A percentile compares a stretch with the other conserved stretches of the same genome.
These are phyloP conservation scores for Haplographium delicatum DNA, from an alignment of 495 filamentous ascomycete genomes.

Conservation along the genomic window DNA sequence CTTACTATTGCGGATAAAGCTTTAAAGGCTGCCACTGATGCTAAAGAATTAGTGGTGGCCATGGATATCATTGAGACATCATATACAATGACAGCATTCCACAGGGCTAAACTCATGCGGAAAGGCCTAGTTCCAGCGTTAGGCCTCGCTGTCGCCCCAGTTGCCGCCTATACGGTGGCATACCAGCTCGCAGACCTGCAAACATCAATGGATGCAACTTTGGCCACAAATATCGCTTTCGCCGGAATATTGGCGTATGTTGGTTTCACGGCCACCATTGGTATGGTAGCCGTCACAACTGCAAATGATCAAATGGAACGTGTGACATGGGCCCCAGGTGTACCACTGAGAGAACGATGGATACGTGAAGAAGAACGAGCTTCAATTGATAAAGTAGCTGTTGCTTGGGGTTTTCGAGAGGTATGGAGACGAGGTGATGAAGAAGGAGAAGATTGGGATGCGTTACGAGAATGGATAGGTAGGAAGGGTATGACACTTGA, in stretches of 20 bases:
- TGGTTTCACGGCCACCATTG: slow-evolving; percentile 69
- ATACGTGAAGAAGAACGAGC: slow-evolving; percentile 86
- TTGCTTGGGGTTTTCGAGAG: slow-evolving; percentile 86
- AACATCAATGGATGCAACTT: slow-evolving; percentile 61
- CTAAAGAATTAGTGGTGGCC: slow-evolving; percentile 67
- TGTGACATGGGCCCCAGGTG: slow-evolving; percentile 79
- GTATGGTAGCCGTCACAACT: slow-evolving; percentile 77
- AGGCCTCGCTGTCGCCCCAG: slow-evolving; percentile 50
- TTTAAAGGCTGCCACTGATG: slow-evolving; percentile 68
- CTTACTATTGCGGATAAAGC: slow-evolving; percentile 59
- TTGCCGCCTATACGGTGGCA: slow-evolving; percentile 65
- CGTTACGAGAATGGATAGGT: slow-evolving; percentile 71
- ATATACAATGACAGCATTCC: slow-evolving; percentile 68
- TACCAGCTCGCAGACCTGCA: slow-evolving; percentile 54
- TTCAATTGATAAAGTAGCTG: slow-evolving; percentile 79
- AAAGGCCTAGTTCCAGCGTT: slow-evolving; percentile 27
- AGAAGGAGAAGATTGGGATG: slow-evolving; percentile 83
- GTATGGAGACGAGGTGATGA: slow-evolving; percentile 77
- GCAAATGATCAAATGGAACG: slow-evolving; percentile 92
- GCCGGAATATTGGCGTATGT: slow-evolving; percentile 77
- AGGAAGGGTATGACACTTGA: slow-evolving; percentile 86
- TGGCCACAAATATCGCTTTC: slow-evolving; percentile 74
- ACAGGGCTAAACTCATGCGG: slow-evolving; percentile 55
- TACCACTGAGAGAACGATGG: slow-evolving; percentile 80
- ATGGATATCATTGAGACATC: slow-evolving; percentile 76